Evolutionary conservation across 1,284 basidiomycete genomes (phyloP).

Genomic region (Leucoagaricus sp.): DNA sequence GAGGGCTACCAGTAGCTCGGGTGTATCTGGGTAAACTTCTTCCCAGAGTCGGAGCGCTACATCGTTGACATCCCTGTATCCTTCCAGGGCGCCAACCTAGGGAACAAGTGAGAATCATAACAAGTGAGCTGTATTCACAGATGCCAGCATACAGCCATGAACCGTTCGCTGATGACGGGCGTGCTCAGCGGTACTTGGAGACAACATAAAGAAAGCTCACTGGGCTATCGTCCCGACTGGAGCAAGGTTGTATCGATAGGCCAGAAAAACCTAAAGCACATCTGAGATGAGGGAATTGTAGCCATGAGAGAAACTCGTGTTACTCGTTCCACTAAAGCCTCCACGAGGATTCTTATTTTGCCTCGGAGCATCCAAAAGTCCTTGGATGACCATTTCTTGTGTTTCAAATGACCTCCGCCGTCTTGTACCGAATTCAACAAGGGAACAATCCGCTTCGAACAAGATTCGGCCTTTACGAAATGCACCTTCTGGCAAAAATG

Average conservation of each 20-base stretch:
- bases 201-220: conserved; percentile 44
- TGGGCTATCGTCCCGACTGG: conserved; percentile 90
- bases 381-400: conserved; percentile 80
- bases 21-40: conserved; percentile 56
- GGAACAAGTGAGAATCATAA: neutral
- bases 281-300: neutral
- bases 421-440: conserved; percentile 95
- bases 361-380: conserved; percentile 64
- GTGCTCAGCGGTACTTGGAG: neutral
- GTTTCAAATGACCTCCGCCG: conserved; percentile 79
- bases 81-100: conserved; percentile 78
- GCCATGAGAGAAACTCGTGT: conserved; percentile 47
- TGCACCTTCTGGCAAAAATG: conserved; percentile 51
- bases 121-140: neutral
- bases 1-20: conserved; percentile 69
- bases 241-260: conserved; percentile 67
- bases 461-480: conserved; percentile 72
- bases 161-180: conserved; percentile 78
- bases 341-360: conserved; percentile 54
- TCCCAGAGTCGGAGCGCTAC: conserved; percentile 86
- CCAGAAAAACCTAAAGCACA: conserved; percentile 69
- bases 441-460: conserved; percentile 69
- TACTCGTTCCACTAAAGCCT: conserved; percentile 82
- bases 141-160: conserved; percentile 75
- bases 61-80: conserved; percentile 78